Evolutionary conservation across 2,329 filamentous ascomycete genomes (phyloP), one percentile per base, ranked within the genome.

Genomic region (Cyphellophora europaea): DNA sequence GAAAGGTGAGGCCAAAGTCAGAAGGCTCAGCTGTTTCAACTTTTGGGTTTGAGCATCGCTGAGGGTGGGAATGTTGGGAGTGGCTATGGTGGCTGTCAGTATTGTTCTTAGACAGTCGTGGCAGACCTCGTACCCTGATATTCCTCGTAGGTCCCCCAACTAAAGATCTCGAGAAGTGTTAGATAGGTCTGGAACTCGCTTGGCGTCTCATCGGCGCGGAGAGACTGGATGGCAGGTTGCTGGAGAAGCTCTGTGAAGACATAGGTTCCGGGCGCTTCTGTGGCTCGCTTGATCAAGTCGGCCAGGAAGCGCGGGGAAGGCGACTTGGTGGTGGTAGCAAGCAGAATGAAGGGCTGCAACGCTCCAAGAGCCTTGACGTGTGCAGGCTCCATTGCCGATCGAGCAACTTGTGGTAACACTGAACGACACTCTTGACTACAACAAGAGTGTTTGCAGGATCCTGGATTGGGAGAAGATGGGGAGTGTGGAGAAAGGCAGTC

Each of bases 211-310:
- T 54, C 67, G 25, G 61, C 62, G 16, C 67, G 59, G 29, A 96
- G 77, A 10, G 74, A 71, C 59, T 91, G 82, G 47, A 96, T 78
- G 49, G 85, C 77, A 0, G 83, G 77, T 1, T 79, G 77, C 50
- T 82, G 72, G 23, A 98, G 77, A n/a, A 98, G 79, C 63, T 96
- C 89, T 48, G 83, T 77, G 65, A 98, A 98, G 62, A 96, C 73
- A 59, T 81, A 98, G 46, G 88, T 93, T 59, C 87, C 84, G 17
- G 83, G 77, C 37, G 79, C 79, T n/a, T 86, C 87, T 33, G 87
- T 96, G 42, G 88, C 91, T 61, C 87, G 84, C 29, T 72, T 77
- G 56, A 96, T 74, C 35, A 96, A 75, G 56, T 94, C 87, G 53
- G 83, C 80, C 27, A 88, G 82, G 39, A 87, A 85, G 49, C 83